A percentile compares a stretch with the other conserved stretches of the same genome.
Conservation (phyloP, 1,139 yeast species). For the Suhomyces terraborum region DNA sequence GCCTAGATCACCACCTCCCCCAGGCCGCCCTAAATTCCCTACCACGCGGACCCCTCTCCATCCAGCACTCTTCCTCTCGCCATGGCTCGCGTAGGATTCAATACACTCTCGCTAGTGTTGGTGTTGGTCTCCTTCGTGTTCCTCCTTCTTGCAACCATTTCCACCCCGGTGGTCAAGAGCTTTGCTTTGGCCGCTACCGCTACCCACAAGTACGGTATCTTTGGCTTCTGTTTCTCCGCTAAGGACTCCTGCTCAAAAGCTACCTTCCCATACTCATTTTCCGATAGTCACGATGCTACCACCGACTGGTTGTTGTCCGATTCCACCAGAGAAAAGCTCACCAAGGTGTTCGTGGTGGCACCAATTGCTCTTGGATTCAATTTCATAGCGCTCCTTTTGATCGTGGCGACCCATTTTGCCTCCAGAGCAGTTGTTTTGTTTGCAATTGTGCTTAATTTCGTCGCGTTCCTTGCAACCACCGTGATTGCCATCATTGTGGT, state of each 20-base stretch:
- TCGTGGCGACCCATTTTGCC: constrained; percentile 16
- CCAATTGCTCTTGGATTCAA: constrained; percentile 83
- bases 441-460: constrained; percentile 33
- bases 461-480: constrained; percentile 55
- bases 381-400: constrained; percentile 34
- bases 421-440: constrained; percentile 18
- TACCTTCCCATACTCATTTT: constrained; percentile 36
- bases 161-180: constrained; percentile 45
- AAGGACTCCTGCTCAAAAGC: constrained; percentile 35
- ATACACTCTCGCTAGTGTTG: constrained; percentile 34
- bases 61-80: neutral
- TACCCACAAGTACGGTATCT: constrained; percentile 73
- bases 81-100: constrained; percentile 30
- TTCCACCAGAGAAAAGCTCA: constrained; percentile 63
- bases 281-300: constrained; percentile 21
- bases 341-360: constrained; percentile 72
- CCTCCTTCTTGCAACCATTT: constrained; percentile 53
- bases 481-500: constrained; percentile 56
- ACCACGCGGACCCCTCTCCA: neutral
- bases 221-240: constrained; percentile 66
- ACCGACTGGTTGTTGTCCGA: constrained; percentile 36
- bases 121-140: constrained; percentile 43
- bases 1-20: no score
- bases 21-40: neutral
- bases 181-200: constrained; percentile 39